Evolutionary conservation across 345 rosid genomes (phyloP), one percentile per base, ranked within the genome.

Genomic region (Aquilaria yunnanensis): DNA sequence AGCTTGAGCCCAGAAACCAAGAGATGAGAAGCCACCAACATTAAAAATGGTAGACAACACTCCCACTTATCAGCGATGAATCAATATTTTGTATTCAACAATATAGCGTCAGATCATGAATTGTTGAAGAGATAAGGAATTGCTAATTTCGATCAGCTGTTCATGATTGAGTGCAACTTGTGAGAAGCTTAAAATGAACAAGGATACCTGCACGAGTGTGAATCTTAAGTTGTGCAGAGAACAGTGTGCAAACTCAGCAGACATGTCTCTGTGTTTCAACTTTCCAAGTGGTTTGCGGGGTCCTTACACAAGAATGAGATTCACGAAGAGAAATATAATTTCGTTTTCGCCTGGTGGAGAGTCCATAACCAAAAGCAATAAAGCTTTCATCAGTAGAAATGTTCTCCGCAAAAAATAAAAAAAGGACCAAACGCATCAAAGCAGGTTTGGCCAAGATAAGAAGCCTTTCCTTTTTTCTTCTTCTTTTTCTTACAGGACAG

Each of bases 281-380:
- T 74, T 69, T 61, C 50, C 56, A 67, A 76, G 83, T 80, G 87
- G 78, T 41, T 57, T 67, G 77, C 37, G 81, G 80, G 85, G 80
- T 73, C 82, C 80, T 64, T 34, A 1, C 2, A 33, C 63, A 59
- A 72, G 90, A 80, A 82, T 87, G 69, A 63, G 88, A 80, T 87
- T 79, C 88, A 77, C 34, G 55, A 47, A 56, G 46, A 55, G 47
- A 54, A 47, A 56, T 60, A 33, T 56, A 6, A n/a, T 45, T 66
- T 66, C 62, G 56, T 72, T 72, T 71, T 32, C 58, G 69, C 60
- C 64, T 72, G 75, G 82, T 77, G 85, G 83, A 71, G 79, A 70
- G 64, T 29, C 80, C 87, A 80, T 67, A 73, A 63, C 67, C 64
- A 62, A 73, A 72, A 76, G 65, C 60, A 51, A 23, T 50, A 30